Evolutionary conservation across 2,329 filamentous ascomycete genomes (phyloP), one percentile per base, ranked within the genome.

Genomic region (Sporothrix sp.): DNA sequence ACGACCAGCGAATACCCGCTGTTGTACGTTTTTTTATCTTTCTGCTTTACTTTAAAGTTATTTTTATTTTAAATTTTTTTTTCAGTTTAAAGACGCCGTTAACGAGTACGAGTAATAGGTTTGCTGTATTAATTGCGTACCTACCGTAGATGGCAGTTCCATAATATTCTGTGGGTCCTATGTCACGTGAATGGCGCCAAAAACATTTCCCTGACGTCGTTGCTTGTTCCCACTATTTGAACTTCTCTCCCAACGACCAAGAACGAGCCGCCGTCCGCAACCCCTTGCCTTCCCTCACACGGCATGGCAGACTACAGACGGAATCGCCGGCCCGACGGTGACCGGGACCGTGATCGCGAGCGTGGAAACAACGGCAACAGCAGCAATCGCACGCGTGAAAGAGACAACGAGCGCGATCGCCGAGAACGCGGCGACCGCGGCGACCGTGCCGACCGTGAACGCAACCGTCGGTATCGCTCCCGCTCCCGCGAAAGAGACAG

Each of bases 311-410:
- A 57, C 50, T 43, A 54, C 44, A 18, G 51, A 25, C 51, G 46
- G 6, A 54, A 52, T 16, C 52, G 54, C n/a, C 55, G 54, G 4
- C 51, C 46, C n/a, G 54, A 57, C 38, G 54, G 52, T 33, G 49
- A 33, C 35, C 35, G 48, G 4, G 42, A 33, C 6, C 16, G 43
- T 7, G 43, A 14, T 8, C 16, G 38, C 14, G 23, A n/a, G n/a
- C n/a, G 25, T 7, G 43, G 54, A 5, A 44, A 49, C 23, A 28
- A 35, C 13, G 28, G 42, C 8, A 30, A 38, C 45, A 30, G 45
- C 28, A 16, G 43, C 36, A 16, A 50, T n/a, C 43, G 50, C 7
- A 21, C 25, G 25, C 25, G n/a, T n/a, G n/a, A n/a, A 28, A 28
- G 10, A 28, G 25, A n/a, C 14, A 20, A 25, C 18, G 30, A 45